Conservation (phyloP, 176 grass and related monocot species). For the Otatea glauca region DNA sequence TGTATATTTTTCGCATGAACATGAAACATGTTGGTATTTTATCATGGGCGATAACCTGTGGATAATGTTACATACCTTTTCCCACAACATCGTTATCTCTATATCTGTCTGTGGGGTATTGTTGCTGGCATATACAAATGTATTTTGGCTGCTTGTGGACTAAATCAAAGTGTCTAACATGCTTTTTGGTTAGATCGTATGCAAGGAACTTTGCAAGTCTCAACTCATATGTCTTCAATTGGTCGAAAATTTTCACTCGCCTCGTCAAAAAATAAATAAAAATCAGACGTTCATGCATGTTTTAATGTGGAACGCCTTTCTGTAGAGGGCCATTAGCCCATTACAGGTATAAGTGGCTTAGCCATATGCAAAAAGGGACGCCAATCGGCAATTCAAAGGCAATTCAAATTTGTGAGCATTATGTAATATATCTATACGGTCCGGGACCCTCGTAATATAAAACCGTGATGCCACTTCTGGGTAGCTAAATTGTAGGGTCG, state of each 20-base stretch:
- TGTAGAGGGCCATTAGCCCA: neutral
- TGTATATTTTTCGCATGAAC: conserved; percentile 36
- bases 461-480: too few relatives aligned
- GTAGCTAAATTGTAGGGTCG: too few relatives aligned
- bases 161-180: neutral
- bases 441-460: too few relatives aligned
- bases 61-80: neutral
- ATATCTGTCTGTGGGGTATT: neutral
- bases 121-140: neutral
- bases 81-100: neutral
- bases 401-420: neutral
- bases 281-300: neutral
- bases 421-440: neutral
- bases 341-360: neutral
- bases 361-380: neutral
- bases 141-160: neutral
- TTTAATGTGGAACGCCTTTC: neutral
- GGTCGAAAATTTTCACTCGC: neutral
- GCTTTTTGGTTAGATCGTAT: neutral
- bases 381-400: too few relatives aligned
- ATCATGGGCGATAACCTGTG: conserved; percentile 20
- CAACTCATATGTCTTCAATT: neutral
- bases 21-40: conserved; percentile 29
- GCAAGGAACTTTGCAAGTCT: neutral
- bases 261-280: too few relatives aligned